A percentile compares a stretch with the other conserved stretches of the same genome.
phyloP scores from a whole-genome alignment of 1,284 basidiomycete species.

The Athelia sp. region DNA sequence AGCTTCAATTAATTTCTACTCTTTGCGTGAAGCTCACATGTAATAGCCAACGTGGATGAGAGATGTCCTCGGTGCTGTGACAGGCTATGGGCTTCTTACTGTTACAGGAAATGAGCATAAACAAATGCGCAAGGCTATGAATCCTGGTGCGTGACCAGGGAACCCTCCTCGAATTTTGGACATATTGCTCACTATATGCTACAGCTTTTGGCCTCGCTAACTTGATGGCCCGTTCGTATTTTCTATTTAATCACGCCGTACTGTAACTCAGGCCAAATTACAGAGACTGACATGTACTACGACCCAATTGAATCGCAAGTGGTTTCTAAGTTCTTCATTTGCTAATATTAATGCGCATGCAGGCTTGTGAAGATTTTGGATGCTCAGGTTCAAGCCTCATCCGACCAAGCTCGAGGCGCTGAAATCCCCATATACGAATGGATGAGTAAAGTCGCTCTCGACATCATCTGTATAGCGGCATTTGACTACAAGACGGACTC shows the following conservation, averaged over 20 bases:
- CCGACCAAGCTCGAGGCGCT: constrained; percentile 8
- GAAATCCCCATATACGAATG: constrained; percentile 21
- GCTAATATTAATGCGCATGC: background rate
- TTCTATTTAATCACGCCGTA: no score
- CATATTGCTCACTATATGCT: no score
- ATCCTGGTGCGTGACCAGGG: constrained; percentile 8
- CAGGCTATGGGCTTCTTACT: constrained; percentile 25
- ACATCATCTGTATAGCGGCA: constrained; percentile 22
- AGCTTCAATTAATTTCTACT: constrained; percentile 7
- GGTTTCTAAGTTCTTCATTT: background rate
- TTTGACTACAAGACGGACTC: constrained; percentile 22
- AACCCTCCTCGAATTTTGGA: no score
- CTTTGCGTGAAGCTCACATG: background rate
- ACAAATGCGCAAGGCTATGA: constrained; percentile 25
- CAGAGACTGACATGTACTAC: constrained; percentile 25
- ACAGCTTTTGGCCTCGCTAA: constrained; percentile 20
- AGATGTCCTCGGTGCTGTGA: constrained; percentile 20
- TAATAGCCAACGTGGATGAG: constrained; percentile 19
- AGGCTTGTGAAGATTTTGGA: constrained; percentile 20
- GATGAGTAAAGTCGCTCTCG: constrained; percentile 23
- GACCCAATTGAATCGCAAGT: constrained; percentile 19
- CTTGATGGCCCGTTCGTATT: constrained; percentile 21
- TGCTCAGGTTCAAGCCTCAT: constrained; percentile 7
- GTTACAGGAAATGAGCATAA: constrained; percentile 25
- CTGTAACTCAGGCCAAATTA: background rate